Conservation (phyloP, 2,329 filamentous ascomycete genomes). For the Neocatenulostroma microsporum region DNA sequence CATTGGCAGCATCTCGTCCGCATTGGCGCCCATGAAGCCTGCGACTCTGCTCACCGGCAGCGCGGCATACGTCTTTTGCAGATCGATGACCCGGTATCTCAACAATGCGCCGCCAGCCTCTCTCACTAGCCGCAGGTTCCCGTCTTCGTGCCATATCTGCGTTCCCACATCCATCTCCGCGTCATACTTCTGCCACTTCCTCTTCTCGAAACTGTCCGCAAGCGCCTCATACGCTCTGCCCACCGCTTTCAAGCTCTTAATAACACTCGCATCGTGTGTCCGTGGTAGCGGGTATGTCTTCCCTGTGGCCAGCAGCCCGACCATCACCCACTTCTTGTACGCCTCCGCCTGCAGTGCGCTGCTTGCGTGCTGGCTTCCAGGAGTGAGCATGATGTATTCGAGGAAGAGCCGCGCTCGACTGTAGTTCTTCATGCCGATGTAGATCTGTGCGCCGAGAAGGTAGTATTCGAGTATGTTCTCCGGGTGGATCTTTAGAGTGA, state of each 20-base stretch:
- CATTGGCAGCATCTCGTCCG: constrained; percentile 46
- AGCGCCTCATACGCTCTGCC: constrained; percentile 65
- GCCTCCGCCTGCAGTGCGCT: constrained; percentile 72
- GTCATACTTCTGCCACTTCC: constrained; percentile 52
- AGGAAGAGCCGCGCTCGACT: constrained; percentile 40
- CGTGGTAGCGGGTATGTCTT: constrained; percentile 50
- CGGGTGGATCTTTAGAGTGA: constrained; percentile 48
- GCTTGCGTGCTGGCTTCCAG: constrained; percentile 57
- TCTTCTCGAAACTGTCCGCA: constrained; percentile 58
- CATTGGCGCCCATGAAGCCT: constrained; percentile 42
- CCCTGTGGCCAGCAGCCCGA: constrained; percentile 64
- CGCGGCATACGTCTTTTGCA: constrained; percentile 65
- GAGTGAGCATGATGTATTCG: constrained; percentile 54
- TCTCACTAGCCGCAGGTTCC: constrained; percentile 62
- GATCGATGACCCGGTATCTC: constrained; percentile 64
- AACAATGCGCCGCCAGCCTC: constrained; percentile 65
- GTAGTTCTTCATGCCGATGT: constrained; percentile 38
- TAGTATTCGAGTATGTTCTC: constrained; percentile 50
- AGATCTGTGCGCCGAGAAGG: constrained; percentile 41
- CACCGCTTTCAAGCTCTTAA: constrained; percentile 51
- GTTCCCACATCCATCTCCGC: constrained; percentile 55
- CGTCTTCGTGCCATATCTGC: constrained; percentile 50
- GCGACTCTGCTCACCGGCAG: constrained; percentile 50
- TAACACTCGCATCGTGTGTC: constrained; percentile 46
- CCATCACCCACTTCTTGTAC: constrained; percentile 84